Evolutionary conservation across 345 rosid genomes (phyloP).

Genomic region (Brassica incana): DNA sequence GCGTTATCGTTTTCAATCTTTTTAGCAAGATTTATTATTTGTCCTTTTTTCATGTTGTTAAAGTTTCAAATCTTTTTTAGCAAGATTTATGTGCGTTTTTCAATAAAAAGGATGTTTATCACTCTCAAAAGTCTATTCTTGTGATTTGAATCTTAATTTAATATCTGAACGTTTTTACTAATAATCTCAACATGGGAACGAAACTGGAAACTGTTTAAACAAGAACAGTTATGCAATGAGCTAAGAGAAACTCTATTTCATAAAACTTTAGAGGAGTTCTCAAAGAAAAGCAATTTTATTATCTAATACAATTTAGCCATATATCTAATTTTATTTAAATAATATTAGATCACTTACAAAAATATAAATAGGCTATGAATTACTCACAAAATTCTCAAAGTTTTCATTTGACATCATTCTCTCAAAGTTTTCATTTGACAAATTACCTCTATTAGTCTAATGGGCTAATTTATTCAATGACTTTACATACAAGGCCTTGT

Average conservation of each 20-base stretch:
- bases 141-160: background rate
- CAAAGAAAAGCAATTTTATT: background rate
- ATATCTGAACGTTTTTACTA: background rate
- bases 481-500: background rate
- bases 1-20: background rate
- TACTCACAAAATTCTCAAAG: too few species aligned
- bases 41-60: background rate
- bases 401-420: too few species aligned
- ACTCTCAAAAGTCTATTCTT: background rate
- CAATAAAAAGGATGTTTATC: background rate
- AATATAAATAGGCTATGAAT: too few species aligned
- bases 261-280: background rate
- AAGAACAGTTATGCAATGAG: background rate
- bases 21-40: slow-evolving; percentile 13
- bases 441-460: too few species aligned
- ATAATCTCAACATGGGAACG: background rate
- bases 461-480: too few species aligned
- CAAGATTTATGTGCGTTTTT: background rate
- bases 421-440: too few species aligned
- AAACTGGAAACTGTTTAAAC: background rate
- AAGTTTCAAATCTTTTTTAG: slow-evolving; percentile 2
- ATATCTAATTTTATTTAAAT: too few species aligned
- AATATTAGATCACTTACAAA: too few species aligned
- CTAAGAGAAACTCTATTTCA: background rate
- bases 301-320: too few species aligned